Evolutionary conservation across 1,284 basidiomycete species (phyloP), one percentile per base, ranked within the genome.

Genomic region (Naganishia sp.): DNA sequence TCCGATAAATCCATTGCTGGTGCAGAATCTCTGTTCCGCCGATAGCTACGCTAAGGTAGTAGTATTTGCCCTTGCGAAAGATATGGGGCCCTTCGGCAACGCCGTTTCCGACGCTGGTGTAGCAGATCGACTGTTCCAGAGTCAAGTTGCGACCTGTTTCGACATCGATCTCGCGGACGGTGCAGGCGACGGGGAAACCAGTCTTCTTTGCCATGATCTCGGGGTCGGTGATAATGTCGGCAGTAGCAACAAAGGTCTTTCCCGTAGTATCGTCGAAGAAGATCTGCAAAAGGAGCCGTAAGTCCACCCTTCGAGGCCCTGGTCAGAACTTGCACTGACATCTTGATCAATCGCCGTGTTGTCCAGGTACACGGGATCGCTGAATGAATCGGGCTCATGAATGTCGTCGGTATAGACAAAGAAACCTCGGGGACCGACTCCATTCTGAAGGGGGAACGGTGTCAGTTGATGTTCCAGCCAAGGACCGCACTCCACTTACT

Each of bases 271-370:
- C 65, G 52, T 67, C 65, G 44, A 67, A 67, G 57, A 67, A 48
- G n/a, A 67, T 50, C 65, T 67, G 50, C 31, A 60, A 39, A 45
- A 23, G 18, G 56, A 59, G 16, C 33, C 42, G 56, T 31, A 36
- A 33, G 64, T 28, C 21, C 5, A 57, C 16, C 31, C 23, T 49
- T 49, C 21, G 54, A 39, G 54, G 11, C 53, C n/a, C 39, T 28
- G 5, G 13, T 31, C 10, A 33, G 31, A 25, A 36, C 31, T 25
- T 23, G 18, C 13, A 63, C 68, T 66, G 28, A 70, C 65, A 45
- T 70, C 69, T 44, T 66, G 65, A 42, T 70, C 69, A 25, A 67
- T 64, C n/a, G 65, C 69, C 18, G 46, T 59, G 13, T 59, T 64
- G 23, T 70, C 69, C 31, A 69, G 55, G 43, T 67, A 70, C 16